These are phyloP conservation scores for Trametes cinnabarina DNA, from an alignment of 768 basidiomycete genomes.

Conservation along the genomic window DNA sequence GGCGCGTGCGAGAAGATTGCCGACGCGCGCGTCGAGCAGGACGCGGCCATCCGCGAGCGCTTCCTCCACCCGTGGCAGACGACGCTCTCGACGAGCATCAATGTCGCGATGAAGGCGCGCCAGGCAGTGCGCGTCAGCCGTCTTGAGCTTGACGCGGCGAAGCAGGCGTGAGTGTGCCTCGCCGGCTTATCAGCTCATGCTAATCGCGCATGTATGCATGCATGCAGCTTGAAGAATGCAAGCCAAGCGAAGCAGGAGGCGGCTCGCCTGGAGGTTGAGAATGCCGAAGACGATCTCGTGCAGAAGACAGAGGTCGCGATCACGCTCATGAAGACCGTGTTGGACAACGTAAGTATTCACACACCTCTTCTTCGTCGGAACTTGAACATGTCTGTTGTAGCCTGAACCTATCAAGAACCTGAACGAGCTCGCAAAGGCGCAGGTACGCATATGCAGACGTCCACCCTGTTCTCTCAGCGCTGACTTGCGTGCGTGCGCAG, in stretches of 20 bases:
- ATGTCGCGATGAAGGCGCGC: conserved; percentile 90
- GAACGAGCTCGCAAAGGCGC: conserved; percentile 89
- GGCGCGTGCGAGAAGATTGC: conserved; percentile 84
- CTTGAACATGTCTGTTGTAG: conserved; percentile 38
- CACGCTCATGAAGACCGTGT: conserved; percentile 94
- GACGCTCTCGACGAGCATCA: conserved; percentile 78
- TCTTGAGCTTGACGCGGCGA: conserved; percentile 88
- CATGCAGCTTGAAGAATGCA: conserved; percentile 74
- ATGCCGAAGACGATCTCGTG: conserved; percentile 93
- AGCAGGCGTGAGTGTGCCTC: conserved; percentile 63
- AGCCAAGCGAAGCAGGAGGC: conserved; percentile 82
- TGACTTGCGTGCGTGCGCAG: conserved; percentile 32
- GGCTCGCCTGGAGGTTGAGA: conserved; percentile 87
- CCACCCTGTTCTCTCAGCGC: not conserved
- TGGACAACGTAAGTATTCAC: conserved; percentile 88
- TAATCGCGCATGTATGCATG: not conserved
- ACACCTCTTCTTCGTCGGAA: no score
- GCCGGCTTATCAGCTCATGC: not conserved
- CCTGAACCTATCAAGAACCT: conserved; percentile 96
- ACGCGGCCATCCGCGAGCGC: conserved; percentile 58
- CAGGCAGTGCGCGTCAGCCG: conserved; percentile 77
- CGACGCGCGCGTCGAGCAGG: conserved; percentile 76
- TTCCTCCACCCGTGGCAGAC: conserved; percentile 87
- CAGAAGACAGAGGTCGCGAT: conserved; percentile 98
- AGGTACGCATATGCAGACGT: conserved; percentile 38